Evolutionary conservation across 2,329 filamentous ascomycete species (phyloP).

Genomic region (Aspergillus sp.): DNA sequence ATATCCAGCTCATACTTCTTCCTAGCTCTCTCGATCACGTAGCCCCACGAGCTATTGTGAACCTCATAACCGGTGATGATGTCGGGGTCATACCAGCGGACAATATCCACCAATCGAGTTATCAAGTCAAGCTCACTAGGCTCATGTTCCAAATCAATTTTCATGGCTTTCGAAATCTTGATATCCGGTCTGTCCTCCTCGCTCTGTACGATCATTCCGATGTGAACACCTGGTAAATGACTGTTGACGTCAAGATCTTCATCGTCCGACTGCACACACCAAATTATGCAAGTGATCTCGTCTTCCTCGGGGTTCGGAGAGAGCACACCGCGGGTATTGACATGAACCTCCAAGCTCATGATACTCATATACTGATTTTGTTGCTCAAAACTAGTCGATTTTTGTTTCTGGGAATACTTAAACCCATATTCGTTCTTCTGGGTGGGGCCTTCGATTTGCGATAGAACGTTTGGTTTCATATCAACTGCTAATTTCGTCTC

Average conservation of each 20-base stretch:
- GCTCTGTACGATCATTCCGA: slow-evolving; percentile 73
- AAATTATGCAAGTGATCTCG: slow-evolving; percentile 84
- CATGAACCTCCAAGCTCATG: slow-evolving; percentile 90
- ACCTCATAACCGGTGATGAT: slow-evolving; percentile 94
- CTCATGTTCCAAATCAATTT: slow-evolving; percentile 70
- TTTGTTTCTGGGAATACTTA: slow-evolving; percentile 77
- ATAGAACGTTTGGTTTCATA: slow-evolving; percentile 50
- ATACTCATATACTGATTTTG: slow-evolving; percentile 94
- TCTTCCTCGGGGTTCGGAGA: slow-evolving; percentile 89
- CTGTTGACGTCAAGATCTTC: slow-evolving; percentile 53
- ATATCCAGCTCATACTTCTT: slow-evolving; percentile 86
- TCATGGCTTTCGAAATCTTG: slow-evolving; percentile 62
- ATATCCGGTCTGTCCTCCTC: slow-evolving; percentile 59
- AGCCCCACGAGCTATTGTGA: slow-evolving; percentile 91
- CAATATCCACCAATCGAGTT: slow-evolving; percentile 81
- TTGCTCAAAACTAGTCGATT: slow-evolving; percentile 74
- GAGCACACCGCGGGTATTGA: slow-evolving; percentile 78
- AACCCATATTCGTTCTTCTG: slow-evolving; percentile 79
- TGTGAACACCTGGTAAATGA: slow-evolving; percentile 51
- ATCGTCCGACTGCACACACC: slow-evolving; percentile 80
- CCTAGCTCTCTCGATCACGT: slow-evolving; percentile 84
- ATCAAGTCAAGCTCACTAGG: slow-evolving; percentile 79
- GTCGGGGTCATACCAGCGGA: slow-evolving; percentile 81
- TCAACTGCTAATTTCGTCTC: slow-evolving; percentile 12
- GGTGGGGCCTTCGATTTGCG: slow-evolving; percentile 86